Percentiles rank a stretch among this genome's conserved stretches.
Evolutionary conservation across 2,329 filamentous ascomycete genomes (phyloP).

Genomic region (Ophiocordyceps unilateralis): DNA sequence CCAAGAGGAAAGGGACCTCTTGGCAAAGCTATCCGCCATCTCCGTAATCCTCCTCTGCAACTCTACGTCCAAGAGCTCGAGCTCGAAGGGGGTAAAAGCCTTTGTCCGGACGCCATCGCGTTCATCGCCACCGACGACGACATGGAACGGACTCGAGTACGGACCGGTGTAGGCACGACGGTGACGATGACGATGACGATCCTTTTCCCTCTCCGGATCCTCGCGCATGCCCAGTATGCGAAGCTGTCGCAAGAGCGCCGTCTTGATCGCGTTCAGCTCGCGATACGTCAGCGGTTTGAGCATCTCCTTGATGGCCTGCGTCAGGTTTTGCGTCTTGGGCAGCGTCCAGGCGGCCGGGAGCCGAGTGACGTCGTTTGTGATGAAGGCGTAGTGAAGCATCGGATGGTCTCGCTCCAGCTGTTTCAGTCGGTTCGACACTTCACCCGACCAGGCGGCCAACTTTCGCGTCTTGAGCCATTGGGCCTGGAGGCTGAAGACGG

Average conservation of each 20-base stretch:
- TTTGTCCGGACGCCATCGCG: background rate
- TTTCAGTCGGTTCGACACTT: slow-evolving; percentile 21
- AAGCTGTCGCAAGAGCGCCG: slow-evolving; percentile 6
- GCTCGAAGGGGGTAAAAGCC: background rate
- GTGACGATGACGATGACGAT: background rate
- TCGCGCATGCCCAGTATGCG: background rate
- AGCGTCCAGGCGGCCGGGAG: slow-evolving; percentile 10
- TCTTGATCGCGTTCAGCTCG: slow-evolving; percentile 11
- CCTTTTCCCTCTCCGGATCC: background rate
- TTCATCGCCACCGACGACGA: background rate
- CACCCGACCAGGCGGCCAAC: slow-evolving; percentile 28
- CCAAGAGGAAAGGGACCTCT: background rate
- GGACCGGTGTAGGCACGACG: too few relatives aligned
- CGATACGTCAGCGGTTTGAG: slow-evolving; percentile 12
- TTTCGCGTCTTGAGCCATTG: slow-evolving; percentile 32
- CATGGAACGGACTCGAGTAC: slow-evolving; percentile 2
- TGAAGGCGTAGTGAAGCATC: slow-evolving; percentile 22
- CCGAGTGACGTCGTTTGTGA: slow-evolving; percentile 12
- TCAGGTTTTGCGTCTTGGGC: slow-evolving; percentile 9
- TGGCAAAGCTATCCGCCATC: background rate
- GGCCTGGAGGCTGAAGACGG: slow-evolving; percentile 29
- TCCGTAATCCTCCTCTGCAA: slow-evolving; percentile 1
- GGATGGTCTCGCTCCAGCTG: slow-evolving; percentile 23
- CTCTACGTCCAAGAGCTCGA: slow-evolving; percentile 1
- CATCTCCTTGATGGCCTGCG: slow-evolving; percentile 11